Base-by-base conservation (phyloP, 2,329 filamentous ascomycete genomes). In the Scedosporium apiospermum region DNA sequence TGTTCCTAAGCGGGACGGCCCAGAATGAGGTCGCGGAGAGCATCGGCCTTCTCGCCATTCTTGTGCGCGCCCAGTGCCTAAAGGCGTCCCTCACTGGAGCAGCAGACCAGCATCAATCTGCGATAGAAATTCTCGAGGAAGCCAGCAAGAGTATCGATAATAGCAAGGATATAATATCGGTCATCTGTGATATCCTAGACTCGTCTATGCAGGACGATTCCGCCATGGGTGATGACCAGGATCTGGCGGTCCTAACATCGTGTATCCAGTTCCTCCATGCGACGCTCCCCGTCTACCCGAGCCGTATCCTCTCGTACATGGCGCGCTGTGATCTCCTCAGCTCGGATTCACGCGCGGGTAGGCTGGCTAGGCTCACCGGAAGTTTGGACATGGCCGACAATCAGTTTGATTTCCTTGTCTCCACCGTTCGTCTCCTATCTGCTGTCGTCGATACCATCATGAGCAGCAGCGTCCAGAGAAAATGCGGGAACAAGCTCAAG, bases 251-350 rank as follows among this genome's bases (percentile, higher is more conserved):
- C 58, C 73, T 88, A 63, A 78, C 79, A 10, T 85, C 89, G 26
- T 96, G 91, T 71, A 76, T 93, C 23, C 88, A 91, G 61, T 97
- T 98, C 69, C 77, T 96, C 44, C 83, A 89, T 67, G 85, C 88
- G 2, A 77, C 96, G 18, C 74, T 95, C 27, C 80, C 82, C 68
- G 89, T 83, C n/a, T 85, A 88, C 60, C 93, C 95, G 0, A 89
- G 89, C 63, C 83, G 93, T 64, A 87, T 96, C 5, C 98, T 95
- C 93, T 92, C 93, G 3, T 90, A 93, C 71, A 82, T 99, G 68
- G 86, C 88, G 3, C 86, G 91, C 63, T 96, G 91, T 72, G 86
- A 88, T 65, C 78, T 99, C 18, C 80, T 99, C 57, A 89, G 89
- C 67, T 84, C 87, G 5, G 88, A 91, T 67, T 87, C 90, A 9